Evolutionary conservation across 331 rosid species (phyloP), one percentile per base, ranked within the genome.

Genomic region (Quercus tomentella): DNA sequence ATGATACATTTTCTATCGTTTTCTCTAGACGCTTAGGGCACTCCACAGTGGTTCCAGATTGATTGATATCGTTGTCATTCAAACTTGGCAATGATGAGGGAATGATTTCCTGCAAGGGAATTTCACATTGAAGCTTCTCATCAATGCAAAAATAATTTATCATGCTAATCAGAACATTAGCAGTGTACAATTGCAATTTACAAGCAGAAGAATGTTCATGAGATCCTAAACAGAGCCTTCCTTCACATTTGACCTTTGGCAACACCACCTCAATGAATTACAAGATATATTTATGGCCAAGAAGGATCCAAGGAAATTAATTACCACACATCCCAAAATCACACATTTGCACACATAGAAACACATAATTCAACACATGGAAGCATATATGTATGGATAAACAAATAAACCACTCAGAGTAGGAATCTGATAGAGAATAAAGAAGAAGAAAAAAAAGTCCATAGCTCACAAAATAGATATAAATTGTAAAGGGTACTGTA

Each of bases 221-320:
- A 31, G 88, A 82, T 74, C 91, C 88, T 77, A 86, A 30, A 77
- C 30, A 80, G 78, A 86, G 87, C 79, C 77, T 86, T 85, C 87
- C 91, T 78, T 89, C 89, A 57, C 79, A 58, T 84, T 90, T 83
- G 79, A 88, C 97, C 88, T 84, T 82, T 83, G 85, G 91, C 82
- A 88, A 76, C 80, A 85, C 87, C 90, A 87, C 91, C 73, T 90
- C 86, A 62, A 88, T 84, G 75, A 66, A 88, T 91, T 85, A 82
- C 83, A 79, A 49, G 71, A 84, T 56, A 86, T 81, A 84, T 71
- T 81, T 69, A 84, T 77, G 85, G 83, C 57, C 77, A 69, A 86
- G 84, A 85, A 86, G 81, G 83, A 87, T 51, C 79, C 75, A 76
- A 73, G 73, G 71, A 20, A 74, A 81, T 75, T 70, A 84, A 76